Percentiles rank a stretch among this genome's conserved stretches.
These are phyloP conservation scores for Allomyces javanicus DNA, from an alignment of 192 early-diverging fungal genomes.

Conservation along the genomic window DNA sequence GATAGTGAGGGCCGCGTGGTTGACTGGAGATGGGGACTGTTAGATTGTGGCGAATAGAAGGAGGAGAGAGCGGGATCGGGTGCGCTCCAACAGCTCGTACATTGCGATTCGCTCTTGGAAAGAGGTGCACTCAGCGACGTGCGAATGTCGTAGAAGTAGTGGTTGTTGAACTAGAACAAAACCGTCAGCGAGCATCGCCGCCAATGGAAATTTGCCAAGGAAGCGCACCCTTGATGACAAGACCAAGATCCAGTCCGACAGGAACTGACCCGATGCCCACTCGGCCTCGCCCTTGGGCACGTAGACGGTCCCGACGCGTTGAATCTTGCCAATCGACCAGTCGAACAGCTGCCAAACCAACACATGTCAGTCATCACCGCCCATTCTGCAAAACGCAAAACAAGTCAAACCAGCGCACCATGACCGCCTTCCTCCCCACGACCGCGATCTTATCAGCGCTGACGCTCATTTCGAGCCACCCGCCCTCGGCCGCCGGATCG, in stretches of 20 bases:
- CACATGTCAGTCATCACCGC: too few species aligned
- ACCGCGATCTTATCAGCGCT: too few species aligned
- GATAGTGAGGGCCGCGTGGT: too few species aligned
- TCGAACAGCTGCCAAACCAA: neutral
- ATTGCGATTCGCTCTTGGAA: neutral
- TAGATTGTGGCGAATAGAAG: too few species aligned
- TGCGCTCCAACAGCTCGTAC: neutral
- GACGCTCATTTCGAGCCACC: too few species aligned
- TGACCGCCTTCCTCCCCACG: neutral
- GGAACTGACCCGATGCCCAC: neutral
- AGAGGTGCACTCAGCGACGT: neutral
- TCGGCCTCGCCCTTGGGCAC: neutral
- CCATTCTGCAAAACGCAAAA: too few species aligned
- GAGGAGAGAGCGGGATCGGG: too few species aligned
- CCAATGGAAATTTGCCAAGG: too few species aligned
- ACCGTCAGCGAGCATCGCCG: too few species aligned
- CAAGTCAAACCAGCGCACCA: neutral
- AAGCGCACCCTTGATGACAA: too few species aligned
- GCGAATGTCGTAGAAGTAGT: neutral
- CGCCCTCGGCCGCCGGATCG: too few species aligned
- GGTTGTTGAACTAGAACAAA: neutral
- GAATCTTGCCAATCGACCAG: conserved; percentile 1
- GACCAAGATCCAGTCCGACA: neutral
- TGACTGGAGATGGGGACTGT: too few species aligned
- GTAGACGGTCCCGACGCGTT: neutral